Percentiles rank a stretch among this genome's conserved stretches.
Conservation (phyloP, 2,329 filamentous ascomycete genomes). For the Aspergillus pseudonomiae region DNA sequence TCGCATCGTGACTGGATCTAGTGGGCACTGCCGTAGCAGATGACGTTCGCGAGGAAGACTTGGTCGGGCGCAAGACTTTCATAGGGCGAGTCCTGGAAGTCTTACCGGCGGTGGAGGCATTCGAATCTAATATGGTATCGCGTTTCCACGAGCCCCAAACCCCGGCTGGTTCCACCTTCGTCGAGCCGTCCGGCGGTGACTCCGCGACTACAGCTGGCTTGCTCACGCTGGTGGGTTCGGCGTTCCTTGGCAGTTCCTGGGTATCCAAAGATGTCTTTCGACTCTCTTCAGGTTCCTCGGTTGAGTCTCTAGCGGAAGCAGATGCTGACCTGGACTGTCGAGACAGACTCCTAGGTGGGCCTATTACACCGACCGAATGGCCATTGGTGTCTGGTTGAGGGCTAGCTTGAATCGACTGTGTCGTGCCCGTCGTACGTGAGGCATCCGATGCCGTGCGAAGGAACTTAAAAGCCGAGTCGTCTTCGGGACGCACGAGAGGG, state of each 20-base stretch:
- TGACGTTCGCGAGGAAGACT: conserved; percentile 53
- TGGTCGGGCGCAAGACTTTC: conserved; percentile 85
- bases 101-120: conserved; percentile 60
- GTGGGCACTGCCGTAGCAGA: conserved; percentile 23
- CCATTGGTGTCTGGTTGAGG: conserved; percentile 23
- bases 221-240: conserved; percentile 18
- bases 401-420: conserved; percentile 9
- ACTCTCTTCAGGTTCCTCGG: conserved; percentile 27
- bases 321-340: conserved; percentile 32
- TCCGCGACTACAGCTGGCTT: conserved; percentile 35
- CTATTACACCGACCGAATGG: conserved; percentile 38
- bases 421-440: conserved; percentile 12
- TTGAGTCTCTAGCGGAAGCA: conserved; percentile 26
- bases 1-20: conserved; percentile 17
- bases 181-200: conserved; percentile 28
- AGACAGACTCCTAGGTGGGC: conserved; percentile 28
- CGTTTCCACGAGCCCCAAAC: conserved; percentile 75
- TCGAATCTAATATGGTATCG: conserved; percentile 36
- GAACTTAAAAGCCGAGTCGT: conserved; percentile 77
- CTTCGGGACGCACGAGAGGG: conserved; percentile 88
- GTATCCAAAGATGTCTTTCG: conserved; percentile 22
- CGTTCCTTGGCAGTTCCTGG: conserved; percentile 9
- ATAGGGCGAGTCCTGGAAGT: conserved; percentile 68
- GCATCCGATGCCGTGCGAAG: conserved; percentile 62
- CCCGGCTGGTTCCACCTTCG: conserved; percentile 49